These are phyloP conservation scores for Suillus sp. DNA, from an alignment of 768 basidiomycete species.

Conservation along the genomic window DNA sequence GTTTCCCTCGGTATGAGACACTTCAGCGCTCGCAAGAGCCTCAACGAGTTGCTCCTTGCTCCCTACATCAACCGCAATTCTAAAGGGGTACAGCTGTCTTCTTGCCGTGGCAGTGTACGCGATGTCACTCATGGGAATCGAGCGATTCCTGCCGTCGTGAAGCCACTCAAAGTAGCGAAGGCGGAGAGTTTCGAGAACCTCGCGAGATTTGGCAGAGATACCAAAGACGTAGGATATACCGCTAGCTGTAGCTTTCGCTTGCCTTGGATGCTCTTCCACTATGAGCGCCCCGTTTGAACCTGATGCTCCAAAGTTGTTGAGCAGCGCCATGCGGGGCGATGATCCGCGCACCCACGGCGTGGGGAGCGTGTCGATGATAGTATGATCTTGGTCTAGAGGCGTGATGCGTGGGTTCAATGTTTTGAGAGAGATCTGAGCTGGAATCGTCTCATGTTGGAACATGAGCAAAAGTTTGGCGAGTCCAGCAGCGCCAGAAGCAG, in stretches of 20 bases:
- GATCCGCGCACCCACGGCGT: conserved; percentile 46
- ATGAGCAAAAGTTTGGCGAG: conserved; percentile 73
- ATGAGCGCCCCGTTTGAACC: conserved; percentile 69
- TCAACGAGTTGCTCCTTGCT: conserved; percentile 48
- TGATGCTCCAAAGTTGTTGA: conserved; percentile 78
- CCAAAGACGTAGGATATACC: conserved; percentile 48
- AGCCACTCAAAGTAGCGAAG: conserved; percentile 52
- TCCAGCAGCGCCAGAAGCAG: conserved; percentile 72
- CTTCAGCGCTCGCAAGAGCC: conserved; percentile 41
- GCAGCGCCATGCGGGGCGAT: conserved; percentile 50
- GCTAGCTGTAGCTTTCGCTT: not conserved
- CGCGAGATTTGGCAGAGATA: conserved; percentile 59
- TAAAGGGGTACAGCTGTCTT: conserved; percentile 54
- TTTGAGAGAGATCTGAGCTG: conserved; percentile 58
- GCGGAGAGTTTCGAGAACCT: conserved; percentile 51
- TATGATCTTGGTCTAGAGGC: conserved; percentile 48
- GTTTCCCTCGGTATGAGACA: conserved; percentile 32
- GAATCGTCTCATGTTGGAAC: conserved; percentile 58
- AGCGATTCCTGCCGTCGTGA: conserved; percentile 26
- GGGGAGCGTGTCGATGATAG: conserved; percentile 45
- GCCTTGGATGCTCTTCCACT: conserved; percentile 51
- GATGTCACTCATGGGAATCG: conserved; percentile 46
- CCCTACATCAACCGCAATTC: conserved; percentile 51
- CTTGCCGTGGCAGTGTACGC: conserved; percentile 72
- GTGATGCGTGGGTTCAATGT: conserved; percentile 59